A percentile compares a stretch with the other conserved stretches of the same genome.
phyloP scores from a whole-genome alignment of 192 early-diverging fungal genomes.

The Lobosporangium transversale region DNA sequence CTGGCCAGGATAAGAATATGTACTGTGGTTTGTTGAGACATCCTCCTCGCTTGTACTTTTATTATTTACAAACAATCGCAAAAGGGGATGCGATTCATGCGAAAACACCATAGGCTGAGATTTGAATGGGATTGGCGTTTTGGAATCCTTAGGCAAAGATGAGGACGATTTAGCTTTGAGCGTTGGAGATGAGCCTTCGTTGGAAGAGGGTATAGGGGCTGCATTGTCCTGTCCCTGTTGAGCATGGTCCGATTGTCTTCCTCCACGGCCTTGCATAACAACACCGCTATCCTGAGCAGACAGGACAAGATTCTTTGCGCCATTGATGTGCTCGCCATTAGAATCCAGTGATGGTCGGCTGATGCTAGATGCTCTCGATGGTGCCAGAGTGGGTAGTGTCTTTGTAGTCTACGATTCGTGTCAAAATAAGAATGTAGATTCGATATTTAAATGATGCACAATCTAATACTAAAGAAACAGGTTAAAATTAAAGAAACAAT shows the following conservation, averaged over 20 bases:
- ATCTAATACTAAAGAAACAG: too few species aligned
- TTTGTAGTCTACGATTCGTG: conserved; percentile 24
- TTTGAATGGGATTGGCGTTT: conserved; percentile 10
- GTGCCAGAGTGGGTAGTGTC: conserved; percentile 15
- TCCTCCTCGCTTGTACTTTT: conserved; percentile 50
- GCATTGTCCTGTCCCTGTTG: conserved; percentile 4
- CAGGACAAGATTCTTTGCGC: conserved; percentile 12
- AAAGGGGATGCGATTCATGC: conserved; percentile 38
- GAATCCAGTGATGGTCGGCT: conserved; percentile 29
- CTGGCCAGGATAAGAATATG: conserved; percentile 8
- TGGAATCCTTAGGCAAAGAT: conserved; percentile 15
- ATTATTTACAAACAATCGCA: conserved; percentile 40
- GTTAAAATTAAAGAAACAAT: too few species aligned
- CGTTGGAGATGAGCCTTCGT: conserved; percentile 23
- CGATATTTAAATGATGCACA: too few species aligned
- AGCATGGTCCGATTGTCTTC: conserved; percentile 11
- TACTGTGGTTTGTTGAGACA: conserved; percentile 6
- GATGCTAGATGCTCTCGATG: conserved; percentile 38
- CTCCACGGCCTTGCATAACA: conserved; percentile 21
- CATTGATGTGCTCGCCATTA: conserved; percentile 10
- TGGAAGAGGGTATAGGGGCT: conserved; percentile 9
- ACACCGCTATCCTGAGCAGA: conserved; percentile 49
- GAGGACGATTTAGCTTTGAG: conserved; percentile 33
- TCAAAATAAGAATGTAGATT: too few species aligned
- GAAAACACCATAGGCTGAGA: conserved; percentile 25